Evolutionary conservation across 2,329 filamentous ascomycete species (phyloP), one percentile per base, ranked within the genome.

Genomic region (Tolypocladium inflatum): DNA sequence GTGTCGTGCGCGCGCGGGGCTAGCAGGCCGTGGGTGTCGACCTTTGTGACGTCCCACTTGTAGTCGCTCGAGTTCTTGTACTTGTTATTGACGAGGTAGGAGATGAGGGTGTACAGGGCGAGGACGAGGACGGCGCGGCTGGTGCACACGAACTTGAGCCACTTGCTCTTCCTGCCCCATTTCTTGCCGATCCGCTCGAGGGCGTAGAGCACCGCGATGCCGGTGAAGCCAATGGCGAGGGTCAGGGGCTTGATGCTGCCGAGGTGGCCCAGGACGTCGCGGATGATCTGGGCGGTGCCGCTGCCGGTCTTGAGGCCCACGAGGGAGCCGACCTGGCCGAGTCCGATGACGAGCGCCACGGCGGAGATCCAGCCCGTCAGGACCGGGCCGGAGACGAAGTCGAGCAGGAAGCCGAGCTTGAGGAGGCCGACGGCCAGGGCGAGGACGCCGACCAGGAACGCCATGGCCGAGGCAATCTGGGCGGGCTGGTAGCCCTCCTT

Each of bases 281-380:
- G 80, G 54, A 87, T 83, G 59, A 84, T 82, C 13, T 73, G 74
- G 6, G 82, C 82, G 2, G 82, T 78, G 2, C 78, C 78, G 33
- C 76, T 75, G 3, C 79, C 76, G 1, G 82, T 76, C 33, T 75
- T 73, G 11, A 83, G 76, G 11, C 84, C 84, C 2, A 87, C 78
- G 0, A 87, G 77, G 1, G 80, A 81, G 4, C 77, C 81, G 58
- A 88, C 78, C 66, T 88, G 85, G n/a, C 82, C 83, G 55, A 86
- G 78, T 26, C 82, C 80, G 65, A 88, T 87, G 37, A 83, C 84
- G 54, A 88, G 80, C 30, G 83, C 85, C 1, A 85, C 84, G 2
- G 84, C 84, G 0, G 83, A 85, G 63, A 88, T 85, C 71, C 87
- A 87, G 5, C 85, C 85, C 8, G 77, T 83, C 0, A 88, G 75